These are phyloP conservation scores for Chytriomyces hyalinus DNA, from an alignment of 192 early-diverging fungal species.

Conservation along the genomic window DNA sequence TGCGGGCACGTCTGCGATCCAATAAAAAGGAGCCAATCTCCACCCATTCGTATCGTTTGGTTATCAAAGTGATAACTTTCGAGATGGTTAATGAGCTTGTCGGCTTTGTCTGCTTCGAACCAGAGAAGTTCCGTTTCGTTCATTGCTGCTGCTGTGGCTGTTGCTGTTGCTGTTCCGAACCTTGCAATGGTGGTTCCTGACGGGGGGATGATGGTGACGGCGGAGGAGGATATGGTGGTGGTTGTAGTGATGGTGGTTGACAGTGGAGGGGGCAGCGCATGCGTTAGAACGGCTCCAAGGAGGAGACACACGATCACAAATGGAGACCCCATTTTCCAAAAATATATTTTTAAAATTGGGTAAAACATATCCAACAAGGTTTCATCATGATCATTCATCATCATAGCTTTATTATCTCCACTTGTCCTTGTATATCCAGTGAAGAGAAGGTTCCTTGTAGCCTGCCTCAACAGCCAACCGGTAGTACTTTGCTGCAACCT, in stretches of 20 bases:
- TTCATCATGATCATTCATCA: not conserved
- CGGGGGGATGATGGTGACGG: too few relatives aligned
- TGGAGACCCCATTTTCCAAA: too few relatives aligned
- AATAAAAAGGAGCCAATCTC: constrained; percentile 32
- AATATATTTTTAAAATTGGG: too few relatives aligned
- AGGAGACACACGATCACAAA: too few relatives aligned
- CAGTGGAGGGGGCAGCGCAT: too few relatives aligned
- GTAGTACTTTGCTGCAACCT: constrained; percentile 54
- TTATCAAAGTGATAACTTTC: not conserved
- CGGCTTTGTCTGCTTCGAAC: constrained; percentile 16
- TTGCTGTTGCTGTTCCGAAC: not conserved
- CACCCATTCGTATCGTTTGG: not conserved
- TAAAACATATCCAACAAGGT: not conserved
- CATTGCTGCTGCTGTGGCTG: not conserved
- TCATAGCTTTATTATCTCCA: constrained; percentile 7
- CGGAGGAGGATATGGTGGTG: too few relatives aligned
- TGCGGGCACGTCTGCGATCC: constrained; percentile 16
- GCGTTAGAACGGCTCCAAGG: too few relatives aligned
- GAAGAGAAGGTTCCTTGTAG: constrained; percentile 50
- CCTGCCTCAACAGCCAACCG: constrained; percentile 52
- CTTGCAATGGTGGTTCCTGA: too few relatives aligned
- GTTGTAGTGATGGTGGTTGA: too few relatives aligned
- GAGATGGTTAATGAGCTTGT: constrained; percentile 17
- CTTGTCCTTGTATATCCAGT: constrained; percentile 63
- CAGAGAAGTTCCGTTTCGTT: not conserved